Conservation (phyloP, 2,329 filamentous ascomycete species). For the Camptophora hylomeconis region DNA sequence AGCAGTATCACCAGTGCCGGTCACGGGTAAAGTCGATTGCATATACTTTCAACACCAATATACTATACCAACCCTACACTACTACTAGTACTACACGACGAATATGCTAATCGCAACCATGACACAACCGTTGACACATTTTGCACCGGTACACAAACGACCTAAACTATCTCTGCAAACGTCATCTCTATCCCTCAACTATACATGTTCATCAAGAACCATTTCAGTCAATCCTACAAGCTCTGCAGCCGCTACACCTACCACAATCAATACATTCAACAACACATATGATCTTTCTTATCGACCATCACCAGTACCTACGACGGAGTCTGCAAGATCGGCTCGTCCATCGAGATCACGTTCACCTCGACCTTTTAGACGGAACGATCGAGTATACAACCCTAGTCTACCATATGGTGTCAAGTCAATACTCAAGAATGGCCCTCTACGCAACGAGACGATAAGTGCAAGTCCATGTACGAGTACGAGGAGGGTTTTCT, state of each 20-base stretch:
- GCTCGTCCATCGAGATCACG: slow-evolving; percentile 14
- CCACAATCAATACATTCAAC: slow-evolving; percentile 47
- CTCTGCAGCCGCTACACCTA: slow-evolving; percentile 39
- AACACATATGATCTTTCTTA: slow-evolving; percentile 42
- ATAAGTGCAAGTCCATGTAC: slow-evolving; percentile 24
- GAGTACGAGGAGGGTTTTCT: slow-evolving; percentile 30
- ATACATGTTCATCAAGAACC: slow-evolving; percentile 40
- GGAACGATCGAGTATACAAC: slow-evolving; percentile 19
- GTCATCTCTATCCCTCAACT: slow-evolving; percentile 34
- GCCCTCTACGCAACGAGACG: slow-evolving; percentile 29
- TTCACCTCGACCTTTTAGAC: slow-evolving; percentile 6
- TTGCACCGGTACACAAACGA: slow-evolving; percentile 21
- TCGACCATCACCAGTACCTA: slow-evolving; percentile 25
- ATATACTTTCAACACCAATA: no score
- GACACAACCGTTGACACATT: neutral
- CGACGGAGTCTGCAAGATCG: slow-evolving; percentile 21
- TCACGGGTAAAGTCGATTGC: no score
- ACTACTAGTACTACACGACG: no score
- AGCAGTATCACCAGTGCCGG: no score
- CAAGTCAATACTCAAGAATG: slow-evolving; percentile 35
- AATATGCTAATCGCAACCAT: no score
- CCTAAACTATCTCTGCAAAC: slow-evolving; percentile 52
- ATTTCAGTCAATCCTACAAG: slow-evolving; percentile 41
- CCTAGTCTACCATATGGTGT: slow-evolving; percentile 32
- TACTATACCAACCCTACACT: no score